Evolutionary conservation across 768 basidiomycete species (phyloP), one percentile per base, ranked within the genome.

Genomic region (Leucosporidium creatinivorum): DNA sequence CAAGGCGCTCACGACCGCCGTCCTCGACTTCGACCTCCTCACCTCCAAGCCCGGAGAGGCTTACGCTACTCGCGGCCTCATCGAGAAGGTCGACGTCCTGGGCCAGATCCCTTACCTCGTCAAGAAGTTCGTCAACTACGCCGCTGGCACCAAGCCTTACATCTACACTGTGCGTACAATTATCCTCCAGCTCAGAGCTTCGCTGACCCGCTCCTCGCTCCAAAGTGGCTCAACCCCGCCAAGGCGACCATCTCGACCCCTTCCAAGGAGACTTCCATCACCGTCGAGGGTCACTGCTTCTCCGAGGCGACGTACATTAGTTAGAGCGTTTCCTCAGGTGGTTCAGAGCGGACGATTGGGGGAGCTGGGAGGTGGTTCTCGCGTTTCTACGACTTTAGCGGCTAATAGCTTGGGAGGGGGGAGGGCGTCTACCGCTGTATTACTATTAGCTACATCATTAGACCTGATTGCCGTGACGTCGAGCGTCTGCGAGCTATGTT

Each of bases 231-330:
- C 73, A 87, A 86, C 76, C 80, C 81, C 2, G 80, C 78, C n/a
- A 83, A 80, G 65, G 77, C 88, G 30, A 71, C 77, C 15, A 78
- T 88, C 55, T 82, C 76, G 33, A 26, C 76, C 70, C 79, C 69
- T 65, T 78, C 82, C 47, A 80, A 60, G 28, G 18, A 7, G 47
- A 7, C 26, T n/a, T 70, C 69, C 31, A 61, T 78, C 56, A 73
- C 76, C 31, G 84, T 89, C 36, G 79, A 87, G 61, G 93, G 93
- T 7, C 74, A 76, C 52, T 51, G 90, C n/a, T 97, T 89, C 82
- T 89, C 84, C 75, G 93, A 98, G 77, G 89, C 91, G 0, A 88
- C 92, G 3, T 96, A 89, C 79, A 89, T 97, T 75, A 93, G 91
- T 57, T 80, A 60, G 59, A 25, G 13, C 8, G 4, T 47, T n/a